Conservation (phyloP, 176 grass and related monocot genomes). For the Cenchrus americanus region DNA sequence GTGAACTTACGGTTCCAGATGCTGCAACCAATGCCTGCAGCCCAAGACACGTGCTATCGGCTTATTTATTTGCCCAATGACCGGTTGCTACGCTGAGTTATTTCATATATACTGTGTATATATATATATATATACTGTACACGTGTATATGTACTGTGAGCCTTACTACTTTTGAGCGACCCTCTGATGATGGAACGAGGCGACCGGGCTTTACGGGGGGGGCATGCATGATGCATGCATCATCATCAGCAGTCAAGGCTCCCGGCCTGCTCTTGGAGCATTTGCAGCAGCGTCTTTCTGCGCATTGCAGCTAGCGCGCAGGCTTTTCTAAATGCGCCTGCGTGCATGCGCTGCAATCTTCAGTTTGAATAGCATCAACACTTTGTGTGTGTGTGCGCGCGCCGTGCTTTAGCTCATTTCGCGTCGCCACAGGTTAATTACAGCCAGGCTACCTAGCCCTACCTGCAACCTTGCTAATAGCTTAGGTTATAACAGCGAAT, state of each 20-base stretch:
- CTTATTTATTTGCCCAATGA: too few relatives aligned
- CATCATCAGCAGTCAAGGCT: constrained; percentile 15
- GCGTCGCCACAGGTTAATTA: not conserved
- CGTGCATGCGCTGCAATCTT: not conserved
- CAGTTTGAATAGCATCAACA: not conserved
- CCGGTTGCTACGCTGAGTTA: too few relatives aligned
- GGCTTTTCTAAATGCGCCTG: constrained; percentile 13
- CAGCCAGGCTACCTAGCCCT: not conserved
- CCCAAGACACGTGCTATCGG: too few relatives aligned
- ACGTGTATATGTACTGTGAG: not conserved
- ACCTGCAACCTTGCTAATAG: not conserved
- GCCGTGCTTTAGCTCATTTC: not conserved
- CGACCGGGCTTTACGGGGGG: constrained; percentile 38
- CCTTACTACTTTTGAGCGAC: constrained; percentile 4
- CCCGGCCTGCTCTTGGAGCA: too few relatives aligned
- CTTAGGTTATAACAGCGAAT: constrained; percentile 15
- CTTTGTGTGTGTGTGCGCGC: not conserved
- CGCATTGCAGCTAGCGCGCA: not conserved
- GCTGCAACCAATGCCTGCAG: too few relatives aligned
- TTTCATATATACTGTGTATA: too few relatives aligned
- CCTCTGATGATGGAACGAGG: not conserved
- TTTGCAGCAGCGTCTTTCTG: not conserved
- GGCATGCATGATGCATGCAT: too few relatives aligned
- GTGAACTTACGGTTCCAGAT: too few relatives aligned
- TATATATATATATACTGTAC: too few relatives aligned